Evolutionary conservation across 2,329 filamentous ascomycete species (phyloP).

Genomic region (Ascochyta viciae-villosae): DNA sequence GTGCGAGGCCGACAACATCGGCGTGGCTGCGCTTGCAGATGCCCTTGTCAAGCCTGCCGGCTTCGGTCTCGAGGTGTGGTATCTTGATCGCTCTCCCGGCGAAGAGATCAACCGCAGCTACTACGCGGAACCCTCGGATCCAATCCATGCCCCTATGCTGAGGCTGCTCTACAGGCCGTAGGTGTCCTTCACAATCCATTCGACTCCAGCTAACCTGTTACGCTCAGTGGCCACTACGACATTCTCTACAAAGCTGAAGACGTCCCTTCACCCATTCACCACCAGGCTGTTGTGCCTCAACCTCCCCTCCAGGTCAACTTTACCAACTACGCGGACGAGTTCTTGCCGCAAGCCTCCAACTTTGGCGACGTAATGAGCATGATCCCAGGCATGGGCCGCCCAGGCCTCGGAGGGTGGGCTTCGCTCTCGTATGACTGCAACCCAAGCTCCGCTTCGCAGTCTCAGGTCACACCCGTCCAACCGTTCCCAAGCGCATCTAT

Average conservation of each 20-base stretch:
- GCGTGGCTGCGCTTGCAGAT: conserved; percentile 77
- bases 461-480: conserved; percentile 43
- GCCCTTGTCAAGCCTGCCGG: conserved; percentile 80
- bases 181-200: conserved; percentile 36
- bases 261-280: conserved; percentile 44
- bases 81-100: conserved; percentile 85
- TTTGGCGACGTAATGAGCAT: conserved; percentile 47
- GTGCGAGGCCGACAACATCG: conserved; percentile 90
- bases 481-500: conserved; percentile 41
- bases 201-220: conserved; percentile 16
- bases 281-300: conserved; percentile 36
- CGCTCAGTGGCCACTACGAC: conserved; percentile 81
- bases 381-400: conserved; percentile 57
- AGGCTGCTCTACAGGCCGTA: conserved; percentile 71
- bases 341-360: conserved; percentile 47
- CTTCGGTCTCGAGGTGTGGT: conserved; percentile 85
- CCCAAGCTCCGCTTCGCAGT: conserved; percentile 39
- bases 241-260: conserved; percentile 79
- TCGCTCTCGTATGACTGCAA: conserved; percentile 47
- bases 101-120: conserved; percentile 73
- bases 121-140: conserved; percentile 61
- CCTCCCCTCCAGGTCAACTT: conserved; percentile 44
- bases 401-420: conserved; percentile 44
- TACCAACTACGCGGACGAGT: conserved; percentile 50
- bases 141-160: conserved; percentile 68